Conservation (phyloP, 2,329 filamentous ascomycete species). For the Diplodia scrobiculata region DNA sequence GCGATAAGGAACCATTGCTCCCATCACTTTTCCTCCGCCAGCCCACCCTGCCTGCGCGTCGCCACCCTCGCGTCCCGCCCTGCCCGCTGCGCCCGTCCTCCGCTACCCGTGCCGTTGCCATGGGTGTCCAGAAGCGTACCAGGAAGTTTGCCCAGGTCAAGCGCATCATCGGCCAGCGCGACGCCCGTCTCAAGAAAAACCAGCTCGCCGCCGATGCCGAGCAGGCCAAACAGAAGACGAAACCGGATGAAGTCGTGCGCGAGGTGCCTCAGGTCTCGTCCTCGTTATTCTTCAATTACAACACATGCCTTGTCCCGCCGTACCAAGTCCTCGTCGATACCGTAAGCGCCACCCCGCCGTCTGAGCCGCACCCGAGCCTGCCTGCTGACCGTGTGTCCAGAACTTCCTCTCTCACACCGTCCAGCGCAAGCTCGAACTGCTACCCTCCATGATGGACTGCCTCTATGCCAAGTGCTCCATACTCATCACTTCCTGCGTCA, state of each 20-base stretch:
- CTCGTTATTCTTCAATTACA: slow-evolving; percentile 55
- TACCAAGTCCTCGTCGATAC: slow-evolving; percentile 72
- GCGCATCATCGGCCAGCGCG: slow-evolving; percentile 77
- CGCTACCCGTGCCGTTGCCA: slow-evolving; percentile 46
- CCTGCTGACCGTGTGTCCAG: slow-evolving; percentile 38
- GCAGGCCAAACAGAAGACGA: slow-evolving; percentile 57
- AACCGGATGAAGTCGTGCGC: slow-evolving; percentile 65
- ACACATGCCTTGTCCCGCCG: slow-evolving; percentile 74
- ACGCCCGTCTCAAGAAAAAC: slow-evolving; percentile 82
- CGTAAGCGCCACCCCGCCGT: slow-evolving; percentile 27
- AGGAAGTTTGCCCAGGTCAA: slow-evolving; percentile 87
- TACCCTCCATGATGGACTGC: slow-evolving; percentile 90
- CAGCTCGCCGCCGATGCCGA: slow-evolving; percentile 64
- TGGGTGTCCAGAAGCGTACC: slow-evolving; percentile 88
- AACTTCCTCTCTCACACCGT: slow-evolving; percentile 92
- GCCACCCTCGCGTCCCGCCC: neutral
- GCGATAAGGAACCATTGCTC: neutral
- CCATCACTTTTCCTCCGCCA: slow-evolving; percentile 2
- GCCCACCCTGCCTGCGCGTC: neutral
- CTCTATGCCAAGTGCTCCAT: slow-evolving; percentile 89
- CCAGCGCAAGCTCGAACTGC: slow-evolving; percentile 82
- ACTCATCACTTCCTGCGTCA: slow-evolving; percentile 80
- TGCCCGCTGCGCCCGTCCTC: neutral
- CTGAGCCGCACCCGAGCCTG: neutral
- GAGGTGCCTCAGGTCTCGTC: slow-evolving; percentile 81